Evolutionary conservation across 495 filamentous ascomycete genomes (phyloP).

Genomic region (Tirmania nivea): DNA sequence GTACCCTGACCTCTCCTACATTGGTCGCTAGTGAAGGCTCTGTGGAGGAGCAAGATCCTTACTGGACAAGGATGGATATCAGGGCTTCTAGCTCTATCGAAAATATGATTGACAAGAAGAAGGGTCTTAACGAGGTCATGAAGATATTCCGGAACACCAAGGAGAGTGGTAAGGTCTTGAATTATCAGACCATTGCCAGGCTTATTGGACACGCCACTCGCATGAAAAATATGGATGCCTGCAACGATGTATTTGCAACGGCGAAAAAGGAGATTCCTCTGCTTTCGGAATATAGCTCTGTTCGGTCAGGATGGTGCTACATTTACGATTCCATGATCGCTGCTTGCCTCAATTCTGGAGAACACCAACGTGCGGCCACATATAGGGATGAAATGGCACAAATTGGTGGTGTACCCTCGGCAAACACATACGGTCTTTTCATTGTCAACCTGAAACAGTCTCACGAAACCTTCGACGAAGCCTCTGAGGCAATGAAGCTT

Average conservation of each 20-base stretch:
- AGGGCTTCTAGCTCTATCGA: constrained; percentile 76
- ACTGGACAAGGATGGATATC: constrained; percentile 72
- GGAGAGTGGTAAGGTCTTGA: not conserved
- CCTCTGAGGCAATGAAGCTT: constrained; percentile 87
- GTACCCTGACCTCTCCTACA: constrained; percentile 5
- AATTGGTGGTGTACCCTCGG: constrained; percentile 74
- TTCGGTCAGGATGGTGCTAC: constrained; percentile 74
- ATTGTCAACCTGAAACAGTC: constrained; percentile 95
- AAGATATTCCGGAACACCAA: constrained; percentile 63
- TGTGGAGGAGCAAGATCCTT: constrained; percentile 74
- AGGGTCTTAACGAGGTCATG: constrained; percentile 60
- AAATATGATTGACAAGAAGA: constrained; percentile 57
- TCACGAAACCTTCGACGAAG: constrained; percentile 91
- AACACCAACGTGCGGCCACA: constrained; percentile 52
- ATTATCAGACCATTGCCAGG: constrained; percentile 66
- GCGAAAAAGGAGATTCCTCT: constrained; percentile 71
- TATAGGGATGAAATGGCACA: constrained; percentile 70
- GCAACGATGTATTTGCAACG: constrained; percentile 69
- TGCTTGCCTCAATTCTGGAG: constrained; percentile 66
- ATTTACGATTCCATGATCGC: constrained; percentile 94
- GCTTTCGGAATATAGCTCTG: constrained; percentile 54
- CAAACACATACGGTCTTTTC: constrained; percentile 94
- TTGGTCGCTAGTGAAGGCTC: constrained; percentile 19
- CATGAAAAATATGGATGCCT: constrained; percentile 46
- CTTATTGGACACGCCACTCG: constrained; percentile 78